Conservation (phyloP, 1,139 yeast species). For the Magnusiomyces fungicola region DNA sequence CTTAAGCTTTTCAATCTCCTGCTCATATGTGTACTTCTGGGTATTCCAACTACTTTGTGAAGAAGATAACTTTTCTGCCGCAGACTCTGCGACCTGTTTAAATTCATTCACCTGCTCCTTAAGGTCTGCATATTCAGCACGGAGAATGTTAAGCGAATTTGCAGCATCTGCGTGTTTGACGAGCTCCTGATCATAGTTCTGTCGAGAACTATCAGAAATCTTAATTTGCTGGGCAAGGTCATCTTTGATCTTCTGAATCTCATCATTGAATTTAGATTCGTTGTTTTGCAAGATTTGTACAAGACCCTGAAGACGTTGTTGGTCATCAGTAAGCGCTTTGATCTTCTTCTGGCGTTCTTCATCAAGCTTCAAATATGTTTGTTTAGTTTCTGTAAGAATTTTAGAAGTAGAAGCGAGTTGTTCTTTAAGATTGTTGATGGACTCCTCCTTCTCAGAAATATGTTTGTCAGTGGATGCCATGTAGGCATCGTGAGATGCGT, state of each 20-base stretch:
- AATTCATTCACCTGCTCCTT: conserved; percentile 36
- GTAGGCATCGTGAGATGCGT: conserved; percentile 39
- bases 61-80: conserved; percentile 30
- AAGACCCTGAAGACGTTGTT: conserved; percentile 35
- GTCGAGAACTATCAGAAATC: conserved; percentile 46
- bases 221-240: conserved; percentile 50
- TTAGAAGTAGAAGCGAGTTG: conserved; percentile 32
- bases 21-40: conserved; percentile 42
- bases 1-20: conserved; percentile 44
- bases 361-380: conserved; percentile 21
- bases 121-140: conserved; percentile 38
- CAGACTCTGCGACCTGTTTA: conserved; percentile 30
- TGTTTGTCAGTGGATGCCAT: conserved; percentile 37
- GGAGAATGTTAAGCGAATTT: conserved; percentile 38
- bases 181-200: conserved; percentile 52
- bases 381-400: conserved; percentile 20
- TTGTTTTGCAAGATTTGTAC: conserved; percentile 39
- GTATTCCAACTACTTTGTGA: conserved; percentile 41
- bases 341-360: conserved; percentile 22
- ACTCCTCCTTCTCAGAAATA: conserved; percentile 35
- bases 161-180: conserved; percentile 52
- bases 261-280: conserved; percentile 31
- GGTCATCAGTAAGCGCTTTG: conserved; percentile 29
- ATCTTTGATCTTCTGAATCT: conserved; percentile 26
- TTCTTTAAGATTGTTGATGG: conserved; percentile 36